Evolutionary conservation across 768 basidiomycete species (phyloP).

Genomic region (Daedaleopsis nitida): DNA sequence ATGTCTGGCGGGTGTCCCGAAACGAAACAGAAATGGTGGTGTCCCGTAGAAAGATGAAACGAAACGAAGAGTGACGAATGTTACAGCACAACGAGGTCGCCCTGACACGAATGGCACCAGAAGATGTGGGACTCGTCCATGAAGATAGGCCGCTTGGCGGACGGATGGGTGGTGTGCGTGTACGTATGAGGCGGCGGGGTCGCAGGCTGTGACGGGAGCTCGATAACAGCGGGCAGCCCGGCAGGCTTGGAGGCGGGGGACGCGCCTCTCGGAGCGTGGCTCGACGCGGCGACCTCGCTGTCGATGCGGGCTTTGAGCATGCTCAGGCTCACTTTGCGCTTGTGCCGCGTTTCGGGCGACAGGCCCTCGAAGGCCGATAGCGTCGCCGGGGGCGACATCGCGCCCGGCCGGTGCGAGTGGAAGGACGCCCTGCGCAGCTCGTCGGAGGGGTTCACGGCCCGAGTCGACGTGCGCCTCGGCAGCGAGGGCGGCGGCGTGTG

Average conservation of each 20-base stretch:
- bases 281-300: constrained; percentile 60
- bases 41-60: too few relatives aligned
- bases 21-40: background rate
- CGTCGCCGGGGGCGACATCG: constrained; percentile 36
- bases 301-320: constrained; percentile 93
- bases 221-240: constrained; percentile 32
- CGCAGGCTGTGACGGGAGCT: constrained; percentile 28
- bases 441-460: constrained; percentile 42
- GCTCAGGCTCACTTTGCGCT: constrained; percentile 79
- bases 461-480: constrained; percentile 50
- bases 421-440: constrained; percentile 43
- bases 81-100: constrained; percentile 78
- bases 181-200: constrained; percentile 27
- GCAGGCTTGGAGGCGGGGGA: constrained; percentile 44
- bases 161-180: constrained; percentile 1
- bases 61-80: background rate
- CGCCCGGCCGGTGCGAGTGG: constrained; percentile 26
- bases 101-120: constrained; percentile 84
- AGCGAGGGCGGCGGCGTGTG: constrained; percentile 32
- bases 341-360: constrained; percentile 76
- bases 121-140: constrained; percentile 88
- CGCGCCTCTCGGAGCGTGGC: constrained; percentile 41
- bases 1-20: constrained; percentile 10
- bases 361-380: constrained; percentile 66
- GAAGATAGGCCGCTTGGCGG: constrained; percentile 61